These are phyloP conservation scores for Phytophthora ohioensis DNA, from an alignment of 352 stramenopile species.

Conservation along the genomic window DNA sequence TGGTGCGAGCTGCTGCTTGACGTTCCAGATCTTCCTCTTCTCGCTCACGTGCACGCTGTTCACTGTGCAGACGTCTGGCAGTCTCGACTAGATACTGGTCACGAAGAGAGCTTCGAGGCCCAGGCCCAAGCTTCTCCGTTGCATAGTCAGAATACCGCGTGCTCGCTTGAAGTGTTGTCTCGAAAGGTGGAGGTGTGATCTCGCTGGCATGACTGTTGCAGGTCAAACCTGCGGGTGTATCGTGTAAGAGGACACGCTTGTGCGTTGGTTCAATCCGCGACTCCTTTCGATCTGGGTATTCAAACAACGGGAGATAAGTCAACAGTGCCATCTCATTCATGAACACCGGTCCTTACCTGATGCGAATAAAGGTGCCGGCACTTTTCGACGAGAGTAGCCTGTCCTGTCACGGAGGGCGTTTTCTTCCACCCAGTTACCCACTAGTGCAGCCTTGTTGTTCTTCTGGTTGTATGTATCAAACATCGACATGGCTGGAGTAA, in stretches of 20 bases:
- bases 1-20: constrained; percentile 28
- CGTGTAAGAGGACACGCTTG: constrained; percentile 61
- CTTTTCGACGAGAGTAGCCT: constrained; percentile 64
- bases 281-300: constrained; percentile 45
- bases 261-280: constrained; percentile 57
- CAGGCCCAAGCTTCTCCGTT: constrained; percentile 34
- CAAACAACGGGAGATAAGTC: constrained; percentile 1
- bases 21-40: constrained; percentile 37
- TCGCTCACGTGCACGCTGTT: constrained; percentile 43
- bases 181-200: constrained; percentile 41
- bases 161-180: constrained; percentile 69
- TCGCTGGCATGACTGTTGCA: constrained; percentile 46
- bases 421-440: constrained; percentile 90
- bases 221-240: constrained; percentile 27
- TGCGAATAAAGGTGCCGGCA: constrained; percentile 46
- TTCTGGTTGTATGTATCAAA: constrained; percentile 85
- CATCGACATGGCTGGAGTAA: constrained; percentile 33
- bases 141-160: constrained; percentile 57
- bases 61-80: constrained; percentile 46
- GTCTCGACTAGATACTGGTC: constrained; percentile 54
- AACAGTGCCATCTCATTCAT: neutral
- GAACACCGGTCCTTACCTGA: constrained; percentile 31
- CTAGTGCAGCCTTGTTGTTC: constrained; percentile 75
- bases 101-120: constrained; percentile 53
- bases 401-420: constrained; percentile 69